A percentile compares a stretch with the other conserved stretches of the same genome.
These are phyloP conservation scores for Volvariella volvacea DNA, from an alignment of 1,284 basidiomycete genomes.

Conservation along the genomic window DNA sequence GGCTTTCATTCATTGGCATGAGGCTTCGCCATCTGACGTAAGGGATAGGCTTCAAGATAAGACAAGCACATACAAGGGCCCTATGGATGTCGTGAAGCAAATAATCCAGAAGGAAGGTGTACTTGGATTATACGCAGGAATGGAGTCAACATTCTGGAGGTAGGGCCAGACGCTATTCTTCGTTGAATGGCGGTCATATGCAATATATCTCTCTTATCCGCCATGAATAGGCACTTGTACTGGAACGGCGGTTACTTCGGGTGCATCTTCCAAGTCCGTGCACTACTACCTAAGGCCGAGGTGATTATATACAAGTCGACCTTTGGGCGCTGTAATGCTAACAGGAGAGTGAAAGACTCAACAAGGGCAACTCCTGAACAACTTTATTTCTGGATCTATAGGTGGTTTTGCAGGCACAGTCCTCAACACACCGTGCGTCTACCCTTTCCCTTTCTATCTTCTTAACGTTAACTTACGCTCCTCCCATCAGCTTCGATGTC, in stretches of 20 bases:
- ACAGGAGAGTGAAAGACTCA: slow-evolving; percentile 47
- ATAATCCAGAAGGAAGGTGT: slow-evolving; percentile 74
- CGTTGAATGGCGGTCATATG: not conserved
- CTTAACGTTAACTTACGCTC: not conserved
- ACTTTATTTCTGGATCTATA: slow-evolving; percentile 85
- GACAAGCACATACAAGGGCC: slow-evolving; percentile 80
- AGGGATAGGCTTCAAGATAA: slow-evolving; percentile 85
- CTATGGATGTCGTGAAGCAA: slow-evolving; percentile 84
- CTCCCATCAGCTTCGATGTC: slow-evolving; percentile 46
- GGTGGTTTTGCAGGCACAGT: slow-evolving; percentile 88
- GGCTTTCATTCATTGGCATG: slow-evolving; percentile 6
- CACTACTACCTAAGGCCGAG: slow-evolving; percentile 78
- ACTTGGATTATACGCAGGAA: slow-evolving; percentile 84
- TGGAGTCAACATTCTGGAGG: slow-evolving; percentile 97
- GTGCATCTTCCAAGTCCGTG: slow-evolving; percentile 80
- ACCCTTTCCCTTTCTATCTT: not conserved
- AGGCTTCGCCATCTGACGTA: not conserved
- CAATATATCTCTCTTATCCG: not conserved
- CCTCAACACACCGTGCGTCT: slow-evolving; percentile 72
- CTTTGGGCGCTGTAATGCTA: slow-evolving; percentile 3
- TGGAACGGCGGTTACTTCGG: slow-evolving; percentile 96
- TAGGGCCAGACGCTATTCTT: slow-evolving; percentile 20
- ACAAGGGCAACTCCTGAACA: slow-evolving; percentile 77
- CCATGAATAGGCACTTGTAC: slow-evolving; percentile 63
- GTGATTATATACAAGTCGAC: slow-evolving; percentile 30